Evolutionary conservation across 441 rosid genomes (phyloP).

Genomic region (Pelargonium myrrhifolium): DNA sequence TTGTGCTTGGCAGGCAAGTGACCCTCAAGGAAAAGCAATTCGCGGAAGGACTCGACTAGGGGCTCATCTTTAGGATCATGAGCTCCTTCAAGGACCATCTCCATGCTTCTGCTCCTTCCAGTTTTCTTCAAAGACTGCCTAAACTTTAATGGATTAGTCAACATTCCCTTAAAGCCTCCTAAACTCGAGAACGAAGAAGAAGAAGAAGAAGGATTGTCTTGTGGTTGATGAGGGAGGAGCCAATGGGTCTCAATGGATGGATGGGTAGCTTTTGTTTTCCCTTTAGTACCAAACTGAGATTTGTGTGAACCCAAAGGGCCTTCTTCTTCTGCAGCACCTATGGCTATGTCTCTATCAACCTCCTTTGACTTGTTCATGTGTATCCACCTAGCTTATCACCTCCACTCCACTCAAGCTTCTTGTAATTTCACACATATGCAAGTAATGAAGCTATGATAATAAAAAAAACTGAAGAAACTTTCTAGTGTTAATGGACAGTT

Average conservation of each 20-base stretch:
- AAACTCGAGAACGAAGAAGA: conserved; percentile 7
- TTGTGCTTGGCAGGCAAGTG: conserved; percentile 30
- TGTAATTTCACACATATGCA: too few species aligned
- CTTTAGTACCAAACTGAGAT: conserved; percentile 4
- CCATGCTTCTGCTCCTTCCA: conserved; percentile 38
- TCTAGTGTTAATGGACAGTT: too few species aligned
- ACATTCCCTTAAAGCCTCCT: conserved; percentile 27
- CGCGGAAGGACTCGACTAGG: conserved; percentile 36
- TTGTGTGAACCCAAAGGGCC: too few species aligned
- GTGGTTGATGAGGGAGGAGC: conserved; percentile 25
- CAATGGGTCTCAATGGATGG: conserved; percentile 34
- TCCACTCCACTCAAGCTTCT: too few species aligned
- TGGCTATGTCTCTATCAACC: conserved; percentile 23
- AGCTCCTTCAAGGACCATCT: conserved; percentile 32
- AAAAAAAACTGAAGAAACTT: too few species aligned
- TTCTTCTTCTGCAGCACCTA: conserved; percentile 26
- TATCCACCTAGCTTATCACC: too few species aligned
- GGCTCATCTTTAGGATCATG: conserved; percentile 43
- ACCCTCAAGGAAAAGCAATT: conserved; percentile 41
- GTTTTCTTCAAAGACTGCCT: conserved; percentile 34
- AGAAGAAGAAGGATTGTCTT: conserved; percentile 19
- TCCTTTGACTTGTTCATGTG: conserved; percentile 25
- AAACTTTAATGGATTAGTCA: conserved; percentile 28
- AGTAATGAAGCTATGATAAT: not conserved
- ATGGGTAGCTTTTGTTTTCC: conserved; percentile 22